These are phyloP conservation scores for Myxozyma vanderwaltii DNA, from an alignment of 805 yeast species.

Conservation along the genomic window DNA sequence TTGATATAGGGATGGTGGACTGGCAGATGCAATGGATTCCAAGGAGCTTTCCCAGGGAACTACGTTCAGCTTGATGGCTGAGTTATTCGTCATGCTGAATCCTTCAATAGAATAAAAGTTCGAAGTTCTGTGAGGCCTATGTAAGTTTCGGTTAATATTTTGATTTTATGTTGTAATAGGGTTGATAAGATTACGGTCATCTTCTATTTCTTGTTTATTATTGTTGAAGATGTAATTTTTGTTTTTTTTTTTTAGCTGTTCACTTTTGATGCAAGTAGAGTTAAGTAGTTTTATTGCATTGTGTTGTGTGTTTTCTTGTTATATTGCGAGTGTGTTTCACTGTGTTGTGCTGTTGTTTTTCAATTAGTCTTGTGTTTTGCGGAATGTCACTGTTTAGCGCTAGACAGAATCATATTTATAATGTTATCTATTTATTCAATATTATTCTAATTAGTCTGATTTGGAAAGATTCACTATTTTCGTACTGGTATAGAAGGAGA, in stretches of 20 bases:
- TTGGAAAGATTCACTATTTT: too few species aligned
- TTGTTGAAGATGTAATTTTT: background rate
- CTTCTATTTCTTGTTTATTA: background rate
- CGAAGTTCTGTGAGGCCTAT: background rate
- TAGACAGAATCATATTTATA: too few species aligned
- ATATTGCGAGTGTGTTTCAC: too few species aligned
- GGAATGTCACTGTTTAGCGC: too few species aligned
- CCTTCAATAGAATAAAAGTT: background rate
- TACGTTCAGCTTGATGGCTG: constrained; percentile 67
- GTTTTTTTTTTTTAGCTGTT: too few species aligned
- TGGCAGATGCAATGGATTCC: constrained; percentile 77
- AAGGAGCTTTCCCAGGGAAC: constrained; percentile 95
- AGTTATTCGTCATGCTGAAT: background rate
- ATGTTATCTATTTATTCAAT: too few species aligned
- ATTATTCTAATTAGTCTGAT: too few species aligned
- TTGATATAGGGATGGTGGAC: constrained; percentile 87
- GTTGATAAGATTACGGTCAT: background rate
- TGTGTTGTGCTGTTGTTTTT: too few species aligned
- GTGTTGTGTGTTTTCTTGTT: background rate
- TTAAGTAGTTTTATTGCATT: background rate
- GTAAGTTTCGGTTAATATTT: background rate
- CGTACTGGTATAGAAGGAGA: too few species aligned
- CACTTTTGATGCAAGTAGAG: background rate
- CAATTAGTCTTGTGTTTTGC: too few species aligned
- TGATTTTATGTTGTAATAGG: background rate